Base-by-base conservation (phyloP, 768 basidiomycete genomes). In the Coprinopsis marcescibilis region DNA sequence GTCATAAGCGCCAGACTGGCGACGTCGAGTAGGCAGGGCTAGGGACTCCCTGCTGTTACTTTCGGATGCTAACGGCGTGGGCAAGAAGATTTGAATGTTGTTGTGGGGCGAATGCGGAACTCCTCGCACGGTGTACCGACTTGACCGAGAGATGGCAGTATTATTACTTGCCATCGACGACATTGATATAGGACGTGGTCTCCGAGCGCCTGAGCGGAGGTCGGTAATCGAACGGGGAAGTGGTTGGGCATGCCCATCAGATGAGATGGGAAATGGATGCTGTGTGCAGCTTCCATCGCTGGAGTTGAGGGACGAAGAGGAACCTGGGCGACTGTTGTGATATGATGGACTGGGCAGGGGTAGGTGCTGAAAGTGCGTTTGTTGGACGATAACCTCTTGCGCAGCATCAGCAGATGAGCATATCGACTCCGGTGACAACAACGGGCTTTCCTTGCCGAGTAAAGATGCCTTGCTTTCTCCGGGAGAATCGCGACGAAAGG, bases 21-120 rank as follows among this genome's bases (percentile, higher is more conserved):
- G 24, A 32, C 43, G 43, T 40, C 51, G 10, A 29, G 17, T 20
- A 32, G 41, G 21, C 25, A 34, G 25, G 7, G 46, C 17, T 15
- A 43, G 7, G 14, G 39, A 43, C 14, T 42, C 46, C 17, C 24
- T 33, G 37, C 41, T 46, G 71, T 49, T 49, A 30, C 60, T 32
- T 60, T 59, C 10, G 73, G 51, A 67, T 1, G 75, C 76, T 14
- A 89, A 72, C 1, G 85, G 86, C 1, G 76, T 61, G 0, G 87
- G 87, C 3, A 87, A 67, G 13, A 89, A 64, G 43, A 89, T 80
- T 54, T 86, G 77, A 44, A 88, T 64, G 45, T 72, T 72, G 57
- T 71, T 82, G 48, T 76, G 73, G 0, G 73, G 77, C 4, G 70
- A 68, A 57, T 89, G 85, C 17, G 85, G 84, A 1, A 73, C 61